Evolutionary conservation across 2,329 filamentous ascomycete genomes (phyloP), one percentile per base, ranked within the genome.

Genomic region (Scedosporium minutisporum): DNA sequence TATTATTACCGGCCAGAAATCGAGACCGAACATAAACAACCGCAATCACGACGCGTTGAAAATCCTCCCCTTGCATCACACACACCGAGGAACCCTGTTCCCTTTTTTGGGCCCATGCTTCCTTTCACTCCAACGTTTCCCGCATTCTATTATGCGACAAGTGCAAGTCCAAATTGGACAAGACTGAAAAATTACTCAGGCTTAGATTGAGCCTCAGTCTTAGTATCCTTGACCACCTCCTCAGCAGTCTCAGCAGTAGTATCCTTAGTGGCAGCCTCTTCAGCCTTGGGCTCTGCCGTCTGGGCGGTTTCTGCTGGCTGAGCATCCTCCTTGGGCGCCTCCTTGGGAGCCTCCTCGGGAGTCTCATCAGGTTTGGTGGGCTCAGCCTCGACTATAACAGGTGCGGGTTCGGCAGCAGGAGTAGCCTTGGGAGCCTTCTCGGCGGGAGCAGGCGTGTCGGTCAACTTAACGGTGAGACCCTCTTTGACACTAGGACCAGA

Each of bases 401-500:
- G 58, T 23, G 41, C 38, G n/a, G 27, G 62, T 53, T 65, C 63
- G 55, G 64, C 55, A 29, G 67, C 48, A 33, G 64, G 60, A n/a
- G 61, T 14, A 2, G 61, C 59, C 21, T 62, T 59, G 10, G 51
- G 25, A 53, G 63, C 58, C 62, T 67, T 62, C 16, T 62, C 62
- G 7, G 64, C 42, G 21, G 51, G 64, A 46, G 23, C 51, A 42
- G 57, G 44, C 21, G 60, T 58, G 5, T 69, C 68, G 6, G 64
- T 66, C 23, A 77, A 65, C 33, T 67, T 59, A 27, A 77, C 69
- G 1, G 71, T 69, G 42, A 71, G 63, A 10, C 72, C 75, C 29
- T 75, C 72, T 67, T 74, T 76, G 62, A 78, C 74, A 48, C 70
- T 74, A 14, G 71, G 69, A 58, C 84, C 88, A 68, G 87, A 86